Evolutionary conservation across 108 stramenopile species (phyloP).

Genomic region (Mediolabrus comicus): DNA sequence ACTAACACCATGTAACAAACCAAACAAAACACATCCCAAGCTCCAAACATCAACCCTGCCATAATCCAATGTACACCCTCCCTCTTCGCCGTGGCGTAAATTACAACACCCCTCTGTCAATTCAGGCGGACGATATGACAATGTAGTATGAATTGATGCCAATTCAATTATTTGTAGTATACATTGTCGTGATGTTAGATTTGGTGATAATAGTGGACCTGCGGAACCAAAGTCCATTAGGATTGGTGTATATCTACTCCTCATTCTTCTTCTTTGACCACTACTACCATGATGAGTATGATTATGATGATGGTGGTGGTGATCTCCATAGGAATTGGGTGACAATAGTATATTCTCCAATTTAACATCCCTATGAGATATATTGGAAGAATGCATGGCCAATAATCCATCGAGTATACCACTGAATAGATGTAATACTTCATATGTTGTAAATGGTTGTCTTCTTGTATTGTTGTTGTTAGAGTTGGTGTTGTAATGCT

Average conservation of each 20-base stretch:
- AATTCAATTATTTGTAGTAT: constrained; percentile 39
- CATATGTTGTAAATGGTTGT: constrained; percentile 14
- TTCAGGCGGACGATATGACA: constrained; percentile 86
- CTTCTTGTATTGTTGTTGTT: constrained; percentile 4
- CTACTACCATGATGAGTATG: too few relatives aligned
- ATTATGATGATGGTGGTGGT: not conserved
- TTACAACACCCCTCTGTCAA: constrained; percentile 84
- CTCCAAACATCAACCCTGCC: constrained; percentile 80
- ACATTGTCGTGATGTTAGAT: constrained; percentile 24
- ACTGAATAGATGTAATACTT: constrained; percentile 56
- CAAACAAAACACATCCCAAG: constrained; percentile 80
- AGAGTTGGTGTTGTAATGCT: not conserved
- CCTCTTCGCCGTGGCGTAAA: constrained; percentile 20
- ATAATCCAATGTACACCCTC: constrained; percentile 61
- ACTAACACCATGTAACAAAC: constrained; percentile 74
- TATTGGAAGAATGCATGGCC: constrained; percentile 62
- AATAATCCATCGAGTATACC: constrained; percentile 52
- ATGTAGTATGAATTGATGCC: constrained; percentile 68
- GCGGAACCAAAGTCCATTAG: constrained; percentile 69
- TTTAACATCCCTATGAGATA: constrained; percentile 84
- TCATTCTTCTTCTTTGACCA: not conserved
- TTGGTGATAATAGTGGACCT: constrained; percentile 16
- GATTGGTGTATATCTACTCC: constrained; percentile 36
- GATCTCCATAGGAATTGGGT: not conserved
- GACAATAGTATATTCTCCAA: constrained; percentile 71